Conservation (phyloP, 1,284 basidiomycete species). For the Ustilago tritici region DNA sequence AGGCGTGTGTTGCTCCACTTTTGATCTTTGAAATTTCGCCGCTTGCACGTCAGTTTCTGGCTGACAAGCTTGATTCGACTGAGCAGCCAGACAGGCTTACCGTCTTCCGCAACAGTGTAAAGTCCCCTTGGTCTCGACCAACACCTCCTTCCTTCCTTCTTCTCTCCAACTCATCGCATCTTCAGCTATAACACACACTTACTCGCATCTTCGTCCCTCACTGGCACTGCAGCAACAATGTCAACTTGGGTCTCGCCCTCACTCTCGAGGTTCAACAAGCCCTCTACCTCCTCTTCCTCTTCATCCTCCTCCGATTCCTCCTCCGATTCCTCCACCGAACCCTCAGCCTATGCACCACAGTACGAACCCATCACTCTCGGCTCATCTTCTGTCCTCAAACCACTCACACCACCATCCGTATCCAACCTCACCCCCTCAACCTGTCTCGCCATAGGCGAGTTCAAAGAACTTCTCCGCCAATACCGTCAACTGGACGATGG, state of each 20-base stretch:
- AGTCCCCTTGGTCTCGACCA: neutral
- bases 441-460: slow-evolving; percentile 58
- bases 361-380: slow-evolving; percentile 43
- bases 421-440: slow-evolving; percentile 48
- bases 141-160: slow-evolving; percentile 1
- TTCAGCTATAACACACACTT: neutral
- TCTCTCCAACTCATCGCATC: neutral
- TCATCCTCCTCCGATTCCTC: slow-evolving; percentile 3
- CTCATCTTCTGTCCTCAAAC: slow-evolving; percentile 35
- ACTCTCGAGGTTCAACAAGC: slow-evolving; percentile 32
- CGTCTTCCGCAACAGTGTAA: slow-evolving; percentile 3
- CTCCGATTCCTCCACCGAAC: neutral
- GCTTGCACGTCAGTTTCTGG: neutral
- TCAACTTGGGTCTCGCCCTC: slow-evolving; percentile 47
- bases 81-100: slow-evolving; percentile 26
- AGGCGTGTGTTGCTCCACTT: slow-evolving; percentile 6
- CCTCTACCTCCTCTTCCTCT: slow-evolving; percentile 7
- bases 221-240: slow-evolving; percentile 10
- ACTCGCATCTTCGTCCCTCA: neutral
- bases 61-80: slow-evolving; percentile 10
- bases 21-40: neutral
- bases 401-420: slow-evolving; percentile 40
- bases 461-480: slow-evolving; percentile 62
- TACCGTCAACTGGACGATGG: slow-evolving; percentile 65
- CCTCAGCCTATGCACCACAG: slow-evolving; percentile 14